phyloP scores from a whole-genome alignment of 441 rosid genomes.

The Raphanus hybrid region DNA sequence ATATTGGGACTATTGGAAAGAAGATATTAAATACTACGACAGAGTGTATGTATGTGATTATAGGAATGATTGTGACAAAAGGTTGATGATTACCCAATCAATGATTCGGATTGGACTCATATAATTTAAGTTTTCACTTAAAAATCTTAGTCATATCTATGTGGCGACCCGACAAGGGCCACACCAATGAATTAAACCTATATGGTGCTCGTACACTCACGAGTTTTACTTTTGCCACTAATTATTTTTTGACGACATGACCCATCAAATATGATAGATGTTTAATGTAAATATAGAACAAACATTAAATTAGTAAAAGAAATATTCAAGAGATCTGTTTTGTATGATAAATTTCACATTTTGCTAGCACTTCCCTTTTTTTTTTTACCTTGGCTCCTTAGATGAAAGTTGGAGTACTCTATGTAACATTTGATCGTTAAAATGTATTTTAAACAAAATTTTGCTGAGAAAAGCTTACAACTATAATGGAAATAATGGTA shows the following conservation, averaged over 20 bases:
- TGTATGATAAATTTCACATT: not conserved
- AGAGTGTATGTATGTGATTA: conserved; percentile 15
- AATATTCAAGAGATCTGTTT: not conserved
- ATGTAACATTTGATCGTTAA: not conserved
- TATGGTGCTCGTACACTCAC: conserved; percentile 39
- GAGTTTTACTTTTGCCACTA: conserved; percentile 27
- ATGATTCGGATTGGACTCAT: conserved; percentile 9
- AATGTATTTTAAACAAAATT: not conserved
- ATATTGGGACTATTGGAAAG: not conserved
- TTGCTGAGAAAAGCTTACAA: not conserved
- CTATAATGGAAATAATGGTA: not conserved
- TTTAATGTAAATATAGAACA: not conserved
- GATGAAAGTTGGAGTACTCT: not conserved
- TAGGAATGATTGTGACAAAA: conserved; percentile 23
- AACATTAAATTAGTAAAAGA: not conserved
- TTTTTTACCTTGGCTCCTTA: not conserved
- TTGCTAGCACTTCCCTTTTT: not conserved
- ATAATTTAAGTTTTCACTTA: not conserved
- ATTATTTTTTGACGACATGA: conserved; percentile 15
- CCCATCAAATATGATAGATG: conserved; percentile 27
- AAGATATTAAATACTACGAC: not conserved
- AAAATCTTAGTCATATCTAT: conserved; percentile 7
- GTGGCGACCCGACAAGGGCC: conserved; percentile 36
- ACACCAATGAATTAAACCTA: conserved; percentile 15
- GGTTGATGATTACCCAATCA: conserved; percentile 30